These are phyloP conservation scores for Golubevia pallescens DNA, from an alignment of 1,284 basidiomycete species.

Conservation along the genomic window DNA sequence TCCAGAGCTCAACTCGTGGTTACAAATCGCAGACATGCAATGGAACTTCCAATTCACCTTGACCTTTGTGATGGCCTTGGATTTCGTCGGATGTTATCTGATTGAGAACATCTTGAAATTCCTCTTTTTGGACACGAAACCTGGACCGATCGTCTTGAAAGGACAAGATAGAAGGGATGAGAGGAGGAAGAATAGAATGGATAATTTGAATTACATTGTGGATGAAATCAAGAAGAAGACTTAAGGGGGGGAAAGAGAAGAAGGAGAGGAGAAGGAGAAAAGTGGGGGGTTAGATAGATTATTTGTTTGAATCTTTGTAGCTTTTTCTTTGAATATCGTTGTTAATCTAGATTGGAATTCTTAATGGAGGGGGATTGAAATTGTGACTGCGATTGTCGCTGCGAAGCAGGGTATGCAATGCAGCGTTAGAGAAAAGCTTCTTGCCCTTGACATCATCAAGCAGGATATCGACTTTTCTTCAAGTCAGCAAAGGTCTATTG, in stretches of 20 bases:
- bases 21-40: constrained; percentile 53
- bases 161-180: constrained; percentile 28
- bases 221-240: constrained; percentile 1
- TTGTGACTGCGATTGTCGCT: too few species aligned
- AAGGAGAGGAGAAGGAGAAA: background rate
- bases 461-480: too few species aligned
- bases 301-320: background rate
- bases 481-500: too few species aligned
- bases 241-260: background rate
- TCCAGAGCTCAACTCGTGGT: constrained; percentile 60
- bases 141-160: constrained; percentile 24
- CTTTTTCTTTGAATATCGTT: background rate
- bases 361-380: too few species aligned
- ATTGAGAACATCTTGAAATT: constrained; percentile 43
- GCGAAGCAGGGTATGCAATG: too few species aligned
- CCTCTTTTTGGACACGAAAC: constrained; percentile 51
- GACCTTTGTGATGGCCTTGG: constrained; percentile 29
- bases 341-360: too few species aligned
- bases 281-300: background rate
- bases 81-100: constrained; percentile 47
- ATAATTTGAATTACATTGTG: background rate
- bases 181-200: constrained; percentile 20
- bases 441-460: too few species aligned
- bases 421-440: too few species aligned
- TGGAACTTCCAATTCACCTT: constrained; percentile 33